These are phyloP conservation scores for Aspergillus latus DNA, from an alignment of 2,329 filamentous ascomycete genomes.

Conservation along the genomic window DNA sequence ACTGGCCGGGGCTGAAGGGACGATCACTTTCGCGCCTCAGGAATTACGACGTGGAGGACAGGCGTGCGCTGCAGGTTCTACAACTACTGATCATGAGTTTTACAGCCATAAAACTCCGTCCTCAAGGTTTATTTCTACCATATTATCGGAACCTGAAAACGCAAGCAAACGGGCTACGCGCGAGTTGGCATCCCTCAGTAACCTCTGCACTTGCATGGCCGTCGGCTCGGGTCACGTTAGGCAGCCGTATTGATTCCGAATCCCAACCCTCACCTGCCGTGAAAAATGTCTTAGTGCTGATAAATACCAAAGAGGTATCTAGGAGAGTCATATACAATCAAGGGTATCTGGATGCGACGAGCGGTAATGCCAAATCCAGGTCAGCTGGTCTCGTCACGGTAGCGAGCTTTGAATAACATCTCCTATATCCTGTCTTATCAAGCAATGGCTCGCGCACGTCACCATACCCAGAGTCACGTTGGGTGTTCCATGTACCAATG, in stretches of 20 bases:
- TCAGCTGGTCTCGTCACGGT: not conserved
- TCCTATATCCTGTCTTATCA: not conserved
- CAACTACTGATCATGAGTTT: not conserved
- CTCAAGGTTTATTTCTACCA: not conserved
- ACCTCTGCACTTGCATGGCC: not conserved
- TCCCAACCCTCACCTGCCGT: slow-evolving; percentile 4
- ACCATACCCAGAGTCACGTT: not conserved
- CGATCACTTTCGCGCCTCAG: slow-evolving; percentile 10
- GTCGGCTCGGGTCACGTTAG: slow-evolving; percentile 5
- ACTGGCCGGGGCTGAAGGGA: slow-evolving; percentile 4
- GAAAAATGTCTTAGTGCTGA: not conserved
- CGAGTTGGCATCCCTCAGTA: not conserved
- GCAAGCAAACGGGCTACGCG: not conserved
- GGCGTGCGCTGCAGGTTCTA: not conserved
- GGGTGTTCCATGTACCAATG: slow-evolving; percentile 12
- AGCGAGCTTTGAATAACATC: not conserved
- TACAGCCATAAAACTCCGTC: not conserved
- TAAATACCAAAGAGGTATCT: slow-evolving; percentile 7
- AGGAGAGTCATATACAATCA: not conserved
- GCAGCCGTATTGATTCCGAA: slow-evolving; percentile 13
- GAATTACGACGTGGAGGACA: not conserved
- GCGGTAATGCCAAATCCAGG: not conserved
- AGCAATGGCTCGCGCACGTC: not conserved
- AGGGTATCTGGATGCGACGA: not conserved
- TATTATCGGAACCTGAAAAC: not conserved